Base-by-base conservation (phyloP, 805 yeast species). In the Isabelozyma gotoi region DNA sequence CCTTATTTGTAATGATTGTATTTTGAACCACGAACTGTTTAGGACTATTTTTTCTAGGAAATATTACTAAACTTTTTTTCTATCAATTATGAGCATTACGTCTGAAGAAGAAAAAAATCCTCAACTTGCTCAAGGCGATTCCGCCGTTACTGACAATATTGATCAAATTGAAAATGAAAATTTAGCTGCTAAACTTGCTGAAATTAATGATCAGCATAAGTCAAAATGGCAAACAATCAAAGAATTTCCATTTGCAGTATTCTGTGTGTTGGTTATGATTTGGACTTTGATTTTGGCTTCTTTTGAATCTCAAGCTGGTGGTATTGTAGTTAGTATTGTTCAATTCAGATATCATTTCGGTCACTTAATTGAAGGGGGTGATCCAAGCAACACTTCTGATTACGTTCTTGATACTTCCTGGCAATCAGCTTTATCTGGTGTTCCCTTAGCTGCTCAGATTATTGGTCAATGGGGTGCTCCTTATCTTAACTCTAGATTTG, bases 341-440 rank as follows among this genome's bases (percentile, higher is more conserved):
- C 33, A 33, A 18, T 44, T 44, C 39, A 44, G 47, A 35, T 12
- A 38, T 29, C 44, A 44, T 35, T 44, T 44, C 34, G 47, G 47
- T 1, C n/a, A 41, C 14, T 17, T 31, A 10, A 6, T 21, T 14
- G 24, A n/a, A 10, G 44, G 32, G 19, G 47, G 40, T 8, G 15
- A 24, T 24, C 29, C 29, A 24, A n/a, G 12, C 7, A 24, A 3
- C 29, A 10, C 29, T 3, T 24, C 29, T 24, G 29, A 16, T n/a
- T 44, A 38, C 16, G 47, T 44, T 18, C 19, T 44, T 15, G 29
- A 38, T 5, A 21, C 44, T n/a, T 27, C 24, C n/a, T 19, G 37
- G 34, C 47, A 44, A 19, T 44, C 12, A 10, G 29, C 12, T 24
- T 24, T 24, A 24, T 38, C 40, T 14, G 47, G 47, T 11, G 41